phyloP scores from a whole-genome alignment of 371 early-diverging fungal genomes.

The Saksenaea vasiformis region DNA sequence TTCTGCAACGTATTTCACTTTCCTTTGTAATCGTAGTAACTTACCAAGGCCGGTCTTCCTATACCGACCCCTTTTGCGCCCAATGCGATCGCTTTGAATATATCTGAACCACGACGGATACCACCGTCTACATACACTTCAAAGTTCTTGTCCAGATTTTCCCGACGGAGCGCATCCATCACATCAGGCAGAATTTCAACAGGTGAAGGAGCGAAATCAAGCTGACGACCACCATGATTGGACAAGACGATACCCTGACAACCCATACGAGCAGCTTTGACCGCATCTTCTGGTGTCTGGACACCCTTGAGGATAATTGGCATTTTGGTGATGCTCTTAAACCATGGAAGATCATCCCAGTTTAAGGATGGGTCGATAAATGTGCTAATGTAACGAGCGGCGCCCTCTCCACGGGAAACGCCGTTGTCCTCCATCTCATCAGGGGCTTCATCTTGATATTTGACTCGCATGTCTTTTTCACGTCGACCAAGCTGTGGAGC shows the following conservation, averaged over 20 bases:
- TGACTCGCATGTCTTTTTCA: slow-evolving; percentile 86
- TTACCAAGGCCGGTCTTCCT: slow-evolving; percentile 83
- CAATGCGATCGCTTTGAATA: slow-evolving; percentile 92
- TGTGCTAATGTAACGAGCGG: slow-evolving; percentile 73
- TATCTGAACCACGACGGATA: slow-evolving; percentile 86
- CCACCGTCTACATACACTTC: slow-evolving; percentile 95
- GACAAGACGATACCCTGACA: slow-evolving; percentile 86
- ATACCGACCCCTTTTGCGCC: slow-evolving; percentile 95
- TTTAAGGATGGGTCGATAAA: slow-evolving; percentile 80
- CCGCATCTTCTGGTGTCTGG: slow-evolving; percentile 89
- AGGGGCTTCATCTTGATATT: slow-evolving; percentile 37
- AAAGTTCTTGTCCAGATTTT: slow-evolving; percentile 57
- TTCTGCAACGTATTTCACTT: slow-evolving; percentile 20
- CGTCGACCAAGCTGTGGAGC: slow-evolving; percentile 81
- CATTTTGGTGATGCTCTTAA: slow-evolving; percentile 77
- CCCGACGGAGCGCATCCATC: slow-evolving; percentile 61
- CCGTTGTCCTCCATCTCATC: slow-evolving; percentile 29
- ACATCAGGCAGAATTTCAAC: slow-evolving; percentile 89
- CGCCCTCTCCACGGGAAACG: slow-evolving; percentile 55
- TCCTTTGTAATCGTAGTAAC: slow-evolving; percentile 34
- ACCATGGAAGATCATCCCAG: slow-evolving; percentile 91
- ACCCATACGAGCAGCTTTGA: slow-evolving; percentile 77
- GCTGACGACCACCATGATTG: slow-evolving; percentile 96
- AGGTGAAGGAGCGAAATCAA: slow-evolving; percentile 77
- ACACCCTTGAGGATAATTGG: slow-evolving; percentile 94